Conservation (phyloP, 2,329 filamentous ascomycete species). For the Piedraia hortae region DNA sequence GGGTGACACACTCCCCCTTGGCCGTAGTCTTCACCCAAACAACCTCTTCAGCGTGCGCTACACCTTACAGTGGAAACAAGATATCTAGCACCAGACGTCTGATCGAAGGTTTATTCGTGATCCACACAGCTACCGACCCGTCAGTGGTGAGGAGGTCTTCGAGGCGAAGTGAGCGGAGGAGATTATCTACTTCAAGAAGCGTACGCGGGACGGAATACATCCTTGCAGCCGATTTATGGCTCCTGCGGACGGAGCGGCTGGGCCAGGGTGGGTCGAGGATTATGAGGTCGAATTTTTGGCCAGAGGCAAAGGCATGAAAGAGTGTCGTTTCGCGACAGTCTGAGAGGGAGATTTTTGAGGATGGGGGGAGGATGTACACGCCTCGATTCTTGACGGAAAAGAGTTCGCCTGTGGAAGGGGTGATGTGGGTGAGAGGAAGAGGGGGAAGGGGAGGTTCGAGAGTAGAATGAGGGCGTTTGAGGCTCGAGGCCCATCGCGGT, state of each 20-base stretch:
- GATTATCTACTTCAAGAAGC: conserved; percentile 16
- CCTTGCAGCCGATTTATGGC: conserved; percentile 16
- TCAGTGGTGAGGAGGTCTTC: conserved; percentile 23
- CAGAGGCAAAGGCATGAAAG: conserved; percentile 14
- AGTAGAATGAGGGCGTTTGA: not conserved
- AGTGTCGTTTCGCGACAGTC: conserved; percentile 13
- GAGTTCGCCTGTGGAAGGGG: not conserved
- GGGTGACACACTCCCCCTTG: conserved; percentile 34
- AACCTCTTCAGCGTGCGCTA: conserved; percentile 43
- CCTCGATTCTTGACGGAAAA: not conserved
- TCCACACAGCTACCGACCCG: conserved; percentile 43
- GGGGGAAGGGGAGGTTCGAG: not conserved
- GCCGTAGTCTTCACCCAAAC: conserved; percentile 49
- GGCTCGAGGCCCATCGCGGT: not conserved
- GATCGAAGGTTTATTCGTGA: conserved; percentile 40
- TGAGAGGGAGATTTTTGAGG: no score
- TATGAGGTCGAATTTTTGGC: conserved; percentile 34
- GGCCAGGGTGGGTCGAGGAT: conserved; percentile 61
- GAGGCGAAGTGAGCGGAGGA: conserved; percentile 20
- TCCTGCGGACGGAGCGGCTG: conserved; percentile 41
- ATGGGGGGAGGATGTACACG: no score
- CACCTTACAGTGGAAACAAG: conserved; percentile 40
- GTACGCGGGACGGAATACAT: conserved; percentile 16
- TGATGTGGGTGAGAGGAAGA: not conserved
- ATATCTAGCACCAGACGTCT: conserved; percentile 27